phyloP scores from a whole-genome alignment of 1,139 yeast genomes.

The Suhomyces anneliseae region DNA sequence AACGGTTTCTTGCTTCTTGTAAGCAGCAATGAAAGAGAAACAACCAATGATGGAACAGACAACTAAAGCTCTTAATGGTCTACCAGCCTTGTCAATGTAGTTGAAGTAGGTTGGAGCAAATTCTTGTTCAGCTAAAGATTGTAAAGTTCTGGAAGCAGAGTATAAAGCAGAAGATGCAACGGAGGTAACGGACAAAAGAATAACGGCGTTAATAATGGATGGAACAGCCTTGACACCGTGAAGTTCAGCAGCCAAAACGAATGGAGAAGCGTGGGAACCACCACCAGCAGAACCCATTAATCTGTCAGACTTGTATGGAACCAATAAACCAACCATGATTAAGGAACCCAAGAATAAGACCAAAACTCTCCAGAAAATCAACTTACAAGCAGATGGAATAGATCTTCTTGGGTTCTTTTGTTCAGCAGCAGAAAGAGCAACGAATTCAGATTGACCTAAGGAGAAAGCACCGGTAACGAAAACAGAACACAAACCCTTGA shows the following conservation, averaged over 20 bases:
- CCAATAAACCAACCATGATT: constrained; percentile 43
- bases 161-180: constrained; percentile 48
- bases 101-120: constrained; percentile 44
- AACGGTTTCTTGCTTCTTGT: constrained; percentile 39
- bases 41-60: constrained; percentile 33
- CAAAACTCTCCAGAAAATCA: constrained; percentile 40
- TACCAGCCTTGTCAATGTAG: constrained; percentile 43
- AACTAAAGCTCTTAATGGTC: constrained; percentile 44
- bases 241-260: constrained; percentile 43
- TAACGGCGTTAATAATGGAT: constrained; percentile 44
- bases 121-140: constrained; percentile 45
- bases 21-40: constrained; percentile 38
- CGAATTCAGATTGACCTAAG: constrained; percentile 45
- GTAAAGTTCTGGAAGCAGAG: constrained; percentile 45
- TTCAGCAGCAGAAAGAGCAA: constrained; percentile 44
- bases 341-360: constrained; percentile 44
- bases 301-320: constrained; percentile 38
- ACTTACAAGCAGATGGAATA: constrained; percentile 43
- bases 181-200: constrained; percentile 45
- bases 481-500: constrained; percentile 42
- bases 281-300: constrained; percentile 42
- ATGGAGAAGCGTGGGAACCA: constrained; percentile 45
- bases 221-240: constrained; percentile 43
- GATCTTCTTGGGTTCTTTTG: constrained; percentile 42
- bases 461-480: constrained; percentile 46